Conservation (phyloP, 176 grass and related monocot genomes). For the Ananas comosus region DNA sequence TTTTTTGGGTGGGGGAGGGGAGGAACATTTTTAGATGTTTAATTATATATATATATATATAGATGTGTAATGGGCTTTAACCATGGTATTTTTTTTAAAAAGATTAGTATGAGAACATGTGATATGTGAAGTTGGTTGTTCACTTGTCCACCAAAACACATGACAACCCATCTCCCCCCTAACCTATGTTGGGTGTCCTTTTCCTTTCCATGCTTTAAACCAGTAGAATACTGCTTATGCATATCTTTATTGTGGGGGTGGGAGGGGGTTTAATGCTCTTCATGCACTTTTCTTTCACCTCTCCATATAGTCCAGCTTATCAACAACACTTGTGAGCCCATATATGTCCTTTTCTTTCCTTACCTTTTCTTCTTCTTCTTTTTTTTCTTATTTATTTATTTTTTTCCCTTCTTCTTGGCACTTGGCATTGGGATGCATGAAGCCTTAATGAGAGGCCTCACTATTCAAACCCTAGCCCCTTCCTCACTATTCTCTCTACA, state of each 20-base stretch:
- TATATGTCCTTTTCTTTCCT: constrained; percentile 5
- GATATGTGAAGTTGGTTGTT: background rate
- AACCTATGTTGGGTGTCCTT: constrained; percentile 8
- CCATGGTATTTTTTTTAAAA: background rate
- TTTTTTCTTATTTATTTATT: background rate
- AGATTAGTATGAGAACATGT: background rate
- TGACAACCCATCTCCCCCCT: constrained; percentile 9
- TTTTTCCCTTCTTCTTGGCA: background rate
- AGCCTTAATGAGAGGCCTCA: background rate
- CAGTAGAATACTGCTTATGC: constrained; percentile 4
- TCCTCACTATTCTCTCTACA: background rate
- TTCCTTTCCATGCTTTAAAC: background rate
- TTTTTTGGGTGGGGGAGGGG: no score
- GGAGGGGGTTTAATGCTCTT: background rate
- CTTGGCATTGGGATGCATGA: constrained; percentile 1
- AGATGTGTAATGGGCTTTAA: no score
- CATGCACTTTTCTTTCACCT: background rate
- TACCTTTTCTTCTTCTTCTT: background rate
- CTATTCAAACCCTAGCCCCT: background rate
- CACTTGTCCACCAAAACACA: constrained; percentile 14
- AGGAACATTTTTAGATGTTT: no score
- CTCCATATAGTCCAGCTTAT: constrained; percentile 1
- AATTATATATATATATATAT: no score
- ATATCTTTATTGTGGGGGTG: background rate
- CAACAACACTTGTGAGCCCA: constrained; percentile 2